Percentiles rank a stretch among this genome's conserved stretches.
Conservation (phyloP, 2,329 filamentous ascomycete genomes). For the Cucurbitaria berberidis region DNA sequence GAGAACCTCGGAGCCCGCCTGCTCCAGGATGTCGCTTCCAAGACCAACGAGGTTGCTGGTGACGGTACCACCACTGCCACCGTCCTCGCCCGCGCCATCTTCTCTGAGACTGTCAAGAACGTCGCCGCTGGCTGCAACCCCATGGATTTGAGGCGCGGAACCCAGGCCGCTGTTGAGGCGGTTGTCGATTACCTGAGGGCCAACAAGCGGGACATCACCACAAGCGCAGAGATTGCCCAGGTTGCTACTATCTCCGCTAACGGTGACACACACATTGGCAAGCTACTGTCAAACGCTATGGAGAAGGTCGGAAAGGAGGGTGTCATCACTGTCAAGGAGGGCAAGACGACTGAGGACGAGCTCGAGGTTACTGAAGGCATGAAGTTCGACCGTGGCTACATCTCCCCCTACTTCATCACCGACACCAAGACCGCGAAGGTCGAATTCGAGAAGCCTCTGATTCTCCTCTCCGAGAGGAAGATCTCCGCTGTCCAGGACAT, state of each 20-base stretch:
- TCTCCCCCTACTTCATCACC: conserved; percentile 99
- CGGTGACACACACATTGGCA: conserved; percentile 92
- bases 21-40: conserved; percentile 96
- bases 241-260: conserved; percentile 98
- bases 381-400: conserved; percentile 99
- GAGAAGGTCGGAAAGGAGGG: conserved; percentile 99
- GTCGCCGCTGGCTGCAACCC: conserved; percentile 99
- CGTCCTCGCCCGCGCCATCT: conserved; percentile 95
- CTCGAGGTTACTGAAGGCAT: conserved; percentile 99
- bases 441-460: conserved; percentile 98
- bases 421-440: conserved; percentile 98
- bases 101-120: conserved; percentile 99
- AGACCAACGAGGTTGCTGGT: conserved; percentile 99
- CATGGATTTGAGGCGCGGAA: conserved; percentile 97
- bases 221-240: conserved; percentile 94
- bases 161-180: conserved; percentile 92
- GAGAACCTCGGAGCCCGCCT: conserved; percentile 98
- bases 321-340: conserved; percentile 99
- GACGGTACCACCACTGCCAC: conserved; percentile 98
- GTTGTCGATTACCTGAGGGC: conserved; percentile 92
- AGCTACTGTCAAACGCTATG: conserved; percentile 97
- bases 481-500: conserved; percentile 99
- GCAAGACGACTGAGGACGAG: conserved; percentile 97
- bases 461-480: conserved; percentile 99
- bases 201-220: conserved; percentile 98